These are phyloP conservation scores for Malassezia pachydermatis DNA, from an alignment of 1,284 basidiomycete genomes.

Conservation along the genomic window DNA sequence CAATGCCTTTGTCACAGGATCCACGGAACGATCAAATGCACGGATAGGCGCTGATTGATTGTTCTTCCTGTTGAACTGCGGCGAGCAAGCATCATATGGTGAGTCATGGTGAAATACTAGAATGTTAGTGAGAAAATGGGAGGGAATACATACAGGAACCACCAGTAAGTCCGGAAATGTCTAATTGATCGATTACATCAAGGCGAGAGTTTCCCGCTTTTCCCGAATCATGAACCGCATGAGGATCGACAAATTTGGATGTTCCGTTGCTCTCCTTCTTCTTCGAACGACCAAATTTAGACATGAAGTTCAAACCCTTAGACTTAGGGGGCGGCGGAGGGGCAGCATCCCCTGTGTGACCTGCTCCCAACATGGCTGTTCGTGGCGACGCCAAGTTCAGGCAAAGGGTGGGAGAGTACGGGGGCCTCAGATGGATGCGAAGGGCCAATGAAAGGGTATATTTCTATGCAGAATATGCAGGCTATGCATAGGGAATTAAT, in stretches of 20 bases:
- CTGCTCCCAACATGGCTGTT: conserved; percentile 1
- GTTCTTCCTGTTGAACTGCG: conserved; percentile 34
- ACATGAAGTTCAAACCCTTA: background rate
- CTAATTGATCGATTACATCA: conserved; percentile 45
- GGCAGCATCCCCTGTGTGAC: background rate
- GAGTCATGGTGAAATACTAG: conserved; percentile 47
- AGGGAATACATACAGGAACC: conserved; percentile 25
- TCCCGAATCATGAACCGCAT: background rate
- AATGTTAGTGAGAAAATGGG: background rate
- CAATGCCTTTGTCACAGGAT: conserved; percentile 37
- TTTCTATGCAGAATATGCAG: no score
- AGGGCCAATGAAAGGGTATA: no score
- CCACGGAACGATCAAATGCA: conserved; percentile 41
- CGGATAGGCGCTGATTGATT: conserved; percentile 31
- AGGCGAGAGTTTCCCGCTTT: conserved; percentile 20
- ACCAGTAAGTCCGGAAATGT: conserved; percentile 38
- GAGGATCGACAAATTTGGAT: conserved; percentile 16
- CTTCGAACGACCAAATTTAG: background rate
- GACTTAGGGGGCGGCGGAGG: conserved; percentile 9
- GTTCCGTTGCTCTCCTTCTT: conserved; percentile 1
- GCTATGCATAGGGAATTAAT: no score
- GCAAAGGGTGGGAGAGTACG: no score
- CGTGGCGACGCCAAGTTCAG: no score
- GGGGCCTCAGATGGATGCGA: no score
- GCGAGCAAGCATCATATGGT: conserved; percentile 44